These are phyloP conservation scores for Exophiala lecanii-corni DNA, from an alignment of 2,329 filamentous ascomycete species.

Conservation along the genomic window DNA sequence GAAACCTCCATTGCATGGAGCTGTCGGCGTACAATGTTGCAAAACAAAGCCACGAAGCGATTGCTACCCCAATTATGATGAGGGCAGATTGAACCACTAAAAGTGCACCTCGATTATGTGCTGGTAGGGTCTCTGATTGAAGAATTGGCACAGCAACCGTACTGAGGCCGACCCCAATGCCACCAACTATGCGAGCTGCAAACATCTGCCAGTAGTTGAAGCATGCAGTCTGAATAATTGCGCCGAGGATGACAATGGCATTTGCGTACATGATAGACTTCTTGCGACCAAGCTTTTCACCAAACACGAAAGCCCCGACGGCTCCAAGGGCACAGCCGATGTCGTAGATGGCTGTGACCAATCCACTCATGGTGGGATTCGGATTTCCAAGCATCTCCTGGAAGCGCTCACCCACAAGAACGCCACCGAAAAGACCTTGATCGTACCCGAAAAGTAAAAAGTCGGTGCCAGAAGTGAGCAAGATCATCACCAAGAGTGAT, in stretches of 20 bases:
- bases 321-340: slow-evolving; percentile 35
- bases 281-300: slow-evolving; percentile 43
- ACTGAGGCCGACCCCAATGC: slow-evolving; percentile 33
- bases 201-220: slow-evolving; percentile 42
- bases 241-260: slow-evolving; percentile 40
- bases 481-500: background rate
- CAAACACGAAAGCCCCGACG: slow-evolving; percentile 22
- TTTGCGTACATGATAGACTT: slow-evolving; percentile 40
- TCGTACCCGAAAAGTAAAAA: slow-evolving; percentile 49
- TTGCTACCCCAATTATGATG: slow-evolving; percentile 15
- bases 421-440: slow-evolving; percentile 34
- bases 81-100: slow-evolving; percentile 29
- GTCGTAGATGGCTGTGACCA: slow-evolving; percentile 50
- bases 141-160: slow-evolving; percentile 41
- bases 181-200: slow-evolving; percentile 43
- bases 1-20: slow-evolving; percentile 50
- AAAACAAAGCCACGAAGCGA: slow-evolving; percentile 15
- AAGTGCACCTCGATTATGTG: slow-evolving; percentile 37
- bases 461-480: slow-evolving; percentile 31
- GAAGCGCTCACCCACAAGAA: slow-evolving; percentile 30
- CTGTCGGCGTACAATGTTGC: slow-evolving; percentile 30
- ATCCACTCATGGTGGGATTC: slow-evolving; percentile 45
- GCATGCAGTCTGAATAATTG: slow-evolving; percentile 39
- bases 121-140: slow-evolving; percentile 41
- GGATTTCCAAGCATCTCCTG: slow-evolving; percentile 26